Conservation (phyloP, 306 rosid species). For the Cucurbita pepo region DNA sequence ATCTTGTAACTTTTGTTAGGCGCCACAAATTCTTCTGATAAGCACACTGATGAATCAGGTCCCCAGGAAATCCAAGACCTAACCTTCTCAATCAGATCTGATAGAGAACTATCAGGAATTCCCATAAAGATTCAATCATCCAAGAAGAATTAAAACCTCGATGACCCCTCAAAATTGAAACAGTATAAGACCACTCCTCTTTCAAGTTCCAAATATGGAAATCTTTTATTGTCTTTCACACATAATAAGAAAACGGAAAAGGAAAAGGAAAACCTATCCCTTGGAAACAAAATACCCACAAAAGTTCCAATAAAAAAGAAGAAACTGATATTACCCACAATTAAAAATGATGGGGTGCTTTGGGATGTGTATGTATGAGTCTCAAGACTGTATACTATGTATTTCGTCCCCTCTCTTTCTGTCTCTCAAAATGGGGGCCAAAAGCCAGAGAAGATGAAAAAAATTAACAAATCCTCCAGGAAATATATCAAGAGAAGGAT, state of each 20-base stretch:
- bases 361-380: constrained; percentile 17
- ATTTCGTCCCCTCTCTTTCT: constrained; percentile 10
- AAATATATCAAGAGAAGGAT: constrained; percentile 44
- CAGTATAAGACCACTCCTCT: constrained; percentile 9
- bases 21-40: constrained; percentile 37
- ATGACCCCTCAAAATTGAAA: constrained; percentile 10
- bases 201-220: constrained; percentile 15
- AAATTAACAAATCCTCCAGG: constrained; percentile 37
- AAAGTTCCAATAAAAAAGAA: constrained; percentile 13
- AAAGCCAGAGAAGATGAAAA: neutral
- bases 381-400: constrained; percentile 6
- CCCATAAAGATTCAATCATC: constrained; percentile 54
- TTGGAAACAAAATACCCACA: constrained; percentile 19
- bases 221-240: constrained; percentile 13
- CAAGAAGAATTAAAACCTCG: constrained; percentile 22
- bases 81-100: constrained; percentile 55
- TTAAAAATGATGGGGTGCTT: constrained; percentile 54
- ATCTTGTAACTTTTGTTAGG: constrained; percentile 26
- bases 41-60: constrained; percentile 19
- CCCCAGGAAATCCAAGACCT: constrained; percentile 54
- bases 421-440: constrained; percentile 7
- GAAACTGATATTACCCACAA: constrained; percentile 31
- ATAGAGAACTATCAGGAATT: constrained; percentile 69
- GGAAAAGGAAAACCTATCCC: constrained; percentile 9
- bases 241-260: constrained; percentile 12